Evolutionary conservation across 805 yeast species (phyloP), one percentile per base, ranked within the genome.

Genomic region (Nakazawaea ishiwadae): DNA sequence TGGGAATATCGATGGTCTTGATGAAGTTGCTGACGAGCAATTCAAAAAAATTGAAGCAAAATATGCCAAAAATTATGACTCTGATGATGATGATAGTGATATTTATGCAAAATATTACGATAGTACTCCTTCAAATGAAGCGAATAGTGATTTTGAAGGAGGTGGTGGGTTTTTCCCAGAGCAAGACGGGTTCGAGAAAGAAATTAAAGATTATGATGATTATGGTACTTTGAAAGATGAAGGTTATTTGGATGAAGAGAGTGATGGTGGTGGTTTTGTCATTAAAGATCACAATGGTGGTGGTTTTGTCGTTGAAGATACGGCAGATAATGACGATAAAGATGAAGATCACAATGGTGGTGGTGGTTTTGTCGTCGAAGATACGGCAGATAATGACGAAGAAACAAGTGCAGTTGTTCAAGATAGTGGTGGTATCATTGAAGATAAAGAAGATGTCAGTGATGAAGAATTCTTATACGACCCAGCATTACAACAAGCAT

Each of bases 1-100:
- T 51, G 84, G 85, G 4, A 51, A 48, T 18, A 49, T 74, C 3
- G 59, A 48, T 7, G 58, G 51, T 3, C 35, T 30, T 14, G 48
- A 45, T 9, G 44, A 42, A 27, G 44, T 37, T n/a, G 28, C 9
- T 7, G 42, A 34, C 6, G 42, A 40, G 18, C 32, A 21, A 15
- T 42, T 42, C 26, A 31, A 19, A 17, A 32, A 35, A 29, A 29
- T 34, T 19, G 38, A 27, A 14, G 16, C 14, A 4, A 18, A 35
- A 10, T 36, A 31, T 5, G 10, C 17, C 5, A 20, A 44, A n/a
- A 44, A 35, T 5, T 32, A 39, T 15, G 31, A 37, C 2, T 21
- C 14, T 20, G 38, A 35, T 16, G 48, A 40, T n/a, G 45, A 44
- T n/a, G 45, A 44, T 23, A 53, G 45, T 18, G 52, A 45, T 16